phyloP scores from a whole-genome alignment of 345 rosid genomes.

The Aurinia saxatilis region DNA sequence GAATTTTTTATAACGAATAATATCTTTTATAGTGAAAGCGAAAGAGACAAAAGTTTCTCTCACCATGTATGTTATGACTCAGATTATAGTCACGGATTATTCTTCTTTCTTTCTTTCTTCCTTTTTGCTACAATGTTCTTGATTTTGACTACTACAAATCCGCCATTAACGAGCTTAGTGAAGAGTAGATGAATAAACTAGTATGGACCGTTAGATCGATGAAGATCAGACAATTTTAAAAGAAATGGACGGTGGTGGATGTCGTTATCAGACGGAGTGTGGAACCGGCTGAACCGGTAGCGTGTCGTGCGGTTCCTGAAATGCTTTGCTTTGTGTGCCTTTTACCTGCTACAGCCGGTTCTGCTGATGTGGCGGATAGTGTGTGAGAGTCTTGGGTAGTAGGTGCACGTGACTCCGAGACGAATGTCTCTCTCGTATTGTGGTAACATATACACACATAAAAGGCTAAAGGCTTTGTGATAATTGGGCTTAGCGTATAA shows the following conservation, averaged over 20 bases:
- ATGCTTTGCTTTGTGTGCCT: slow-evolving; percentile 1
- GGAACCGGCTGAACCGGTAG: slow-evolving; percentile 38
- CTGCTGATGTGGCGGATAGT: slow-evolving; percentile 30
- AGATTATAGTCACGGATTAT: slow-evolving; percentile 9
- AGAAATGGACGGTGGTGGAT: slow-evolving; percentile 23
- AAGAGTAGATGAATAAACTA: background rate
- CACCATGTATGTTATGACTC: slow-evolving; percentile 21
- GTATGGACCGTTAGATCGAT: slow-evolving; percentile 24
- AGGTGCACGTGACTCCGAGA: slow-evolving; percentile 41
- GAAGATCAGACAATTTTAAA: background rate
- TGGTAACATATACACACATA: background rate
- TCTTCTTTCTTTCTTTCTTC: background rate
- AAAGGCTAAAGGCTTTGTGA: no score
- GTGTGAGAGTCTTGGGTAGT: slow-evolving; percentile 25
- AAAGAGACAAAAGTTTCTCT: slow-evolving; percentile 21
- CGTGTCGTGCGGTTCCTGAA: slow-evolving; percentile 29
- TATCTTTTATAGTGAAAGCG: background rate
- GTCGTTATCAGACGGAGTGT: background rate
- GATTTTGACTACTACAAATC: slow-evolving; percentile 22
- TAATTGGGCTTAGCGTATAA: background rate
- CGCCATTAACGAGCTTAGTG: slow-evolving; percentile 18
- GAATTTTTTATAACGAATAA: slow-evolving; percentile 35
- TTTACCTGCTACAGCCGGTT: slow-evolving; percentile 31
- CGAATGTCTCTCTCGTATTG: slow-evolving; percentile 23
- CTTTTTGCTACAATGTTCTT: no score